Base-by-base conservation (phyloP, 129 eudicot species). In the Sambucus nigra region DNA sequence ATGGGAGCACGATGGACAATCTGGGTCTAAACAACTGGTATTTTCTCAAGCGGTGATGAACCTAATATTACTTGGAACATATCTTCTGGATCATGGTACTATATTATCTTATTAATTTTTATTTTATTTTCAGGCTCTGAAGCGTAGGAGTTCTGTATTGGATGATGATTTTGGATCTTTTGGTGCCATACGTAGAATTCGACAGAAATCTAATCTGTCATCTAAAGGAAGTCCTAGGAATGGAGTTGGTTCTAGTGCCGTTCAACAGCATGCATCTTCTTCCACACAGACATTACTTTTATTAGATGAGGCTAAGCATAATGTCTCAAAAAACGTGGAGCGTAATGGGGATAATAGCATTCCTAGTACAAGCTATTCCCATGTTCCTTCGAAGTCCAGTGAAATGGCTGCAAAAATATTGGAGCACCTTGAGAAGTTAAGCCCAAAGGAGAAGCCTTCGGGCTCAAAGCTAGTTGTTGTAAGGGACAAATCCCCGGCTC, bases 91-190 rank as follows among this genome's bases (percentile, higher is more conserved):
- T 35, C 25, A 0, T 44, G 25, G 17, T 14, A 13, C 2, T 13
- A 5, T 26, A 2, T 38, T 39, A 2, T 45, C 20, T 48, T 5
- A 10, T 21, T 25, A 14, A 24, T 20, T 35, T 49, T 41, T 40
- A 3, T 59, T 1, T 25, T 44, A n/a, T 32, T 51, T 67, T 31
- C 73, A 91, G 99, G 80, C 75, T 54, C 69, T 70, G 12, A 92
- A 92, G 60, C 91, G 99, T n/a, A 79, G 87, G 69, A 80, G 94
- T 63, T 72, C 87, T 49, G 82, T 60, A 47, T 41, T 92, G 2
- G 92, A 82, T 27, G 95, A 75, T 74, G 96, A 80, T 66, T 59
- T 73, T 44, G 96, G 96, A 31, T 77, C 99, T 61, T 73, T 77
- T 66, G 96, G 96, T 16, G 85, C 96, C 20, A 76, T 86, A 6